Percentiles rank a stretch among this genome's conserved stretches.
Conservation (phyloP, 805 yeast genomes). For the Kodamaea nitidulidarum region DNA sequence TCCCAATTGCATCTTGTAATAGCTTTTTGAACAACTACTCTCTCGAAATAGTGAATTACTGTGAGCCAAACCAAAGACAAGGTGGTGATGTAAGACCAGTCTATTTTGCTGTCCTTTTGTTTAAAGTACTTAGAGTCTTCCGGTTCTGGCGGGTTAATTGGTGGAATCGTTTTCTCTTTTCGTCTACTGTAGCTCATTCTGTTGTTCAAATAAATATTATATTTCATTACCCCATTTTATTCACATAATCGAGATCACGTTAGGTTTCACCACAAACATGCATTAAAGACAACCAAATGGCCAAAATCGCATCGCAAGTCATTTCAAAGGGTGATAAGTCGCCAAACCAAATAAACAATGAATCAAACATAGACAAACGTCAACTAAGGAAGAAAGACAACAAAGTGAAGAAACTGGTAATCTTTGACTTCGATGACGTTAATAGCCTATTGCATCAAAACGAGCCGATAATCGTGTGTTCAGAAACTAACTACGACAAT, state of each 20-base stretch:
- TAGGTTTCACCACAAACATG: not conserved
- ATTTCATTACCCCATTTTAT: not conserved
- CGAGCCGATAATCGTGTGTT: conserved; percentile 16
- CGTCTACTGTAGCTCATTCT: conserved; percentile 20
- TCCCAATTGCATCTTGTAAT: conserved; percentile 48
- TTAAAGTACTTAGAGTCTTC: conserved; percentile 1
- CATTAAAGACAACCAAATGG: not conserved
- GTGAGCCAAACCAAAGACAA: conserved; percentile 24
- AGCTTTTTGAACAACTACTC: conserved; percentile 23
- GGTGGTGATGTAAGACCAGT: conserved; percentile 11
- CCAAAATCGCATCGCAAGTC: not conserved
- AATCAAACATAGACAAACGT: not conserved
- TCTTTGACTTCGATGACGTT: conserved; percentile 34
- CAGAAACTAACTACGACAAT: conserved; percentile 8
- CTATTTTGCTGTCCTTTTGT: conserved; percentile 1
- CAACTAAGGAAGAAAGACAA: conserved; percentile 28
- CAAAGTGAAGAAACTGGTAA: conserved; percentile 12
- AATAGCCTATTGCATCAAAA: conserved; percentile 23
- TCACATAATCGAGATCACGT: not conserved
- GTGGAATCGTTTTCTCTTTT: conserved; percentile 13
- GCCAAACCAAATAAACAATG: not conserved
- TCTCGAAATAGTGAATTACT: conserved; percentile 29
- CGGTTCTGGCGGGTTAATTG: not conserved
- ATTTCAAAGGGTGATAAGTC: not conserved
- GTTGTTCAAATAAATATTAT: not conserved